Percentiles rank a stretch among this genome's conserved stretches.
Conservation (phyloP, 257 asterid species). For the Primulina huaijiensis region DNA sequence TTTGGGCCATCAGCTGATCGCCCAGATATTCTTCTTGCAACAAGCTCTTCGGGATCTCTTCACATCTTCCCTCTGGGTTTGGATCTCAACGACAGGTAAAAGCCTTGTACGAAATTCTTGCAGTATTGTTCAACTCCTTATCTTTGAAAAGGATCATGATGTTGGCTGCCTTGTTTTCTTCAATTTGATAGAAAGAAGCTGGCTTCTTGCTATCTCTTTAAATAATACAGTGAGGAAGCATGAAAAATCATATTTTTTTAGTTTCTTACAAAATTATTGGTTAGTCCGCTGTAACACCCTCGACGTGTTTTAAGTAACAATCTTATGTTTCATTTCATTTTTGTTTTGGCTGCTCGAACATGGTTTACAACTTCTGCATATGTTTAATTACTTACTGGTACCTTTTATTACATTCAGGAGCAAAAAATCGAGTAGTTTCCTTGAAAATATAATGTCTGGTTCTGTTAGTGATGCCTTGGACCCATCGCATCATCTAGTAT, state of each 20-base stretch:
- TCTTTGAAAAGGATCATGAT: background rate
- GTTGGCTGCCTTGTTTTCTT: conserved; percentile 2
- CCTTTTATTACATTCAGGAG: conserved; percentile 36
- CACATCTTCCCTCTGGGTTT: conserved; percentile 69
- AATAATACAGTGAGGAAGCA: background rate
- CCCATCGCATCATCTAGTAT: conserved; percentile 76
- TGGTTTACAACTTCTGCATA: conserved; percentile 8
- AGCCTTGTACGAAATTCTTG: conserved; percentile 14
- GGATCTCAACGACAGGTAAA: conserved; percentile 67
- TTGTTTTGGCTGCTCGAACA: conserved; percentile 8
- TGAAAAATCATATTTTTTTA: background rate
- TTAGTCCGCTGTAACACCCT: background rate
- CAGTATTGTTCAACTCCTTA: conserved; percentile 16
- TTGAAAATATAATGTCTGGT: conserved; percentile 78
- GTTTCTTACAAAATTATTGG: conserved; percentile 2
- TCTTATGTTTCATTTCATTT: background rate
- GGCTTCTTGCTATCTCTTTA: background rate
- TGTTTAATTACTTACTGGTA: conserved; percentile 8
- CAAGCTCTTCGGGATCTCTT: conserved; percentile 89
- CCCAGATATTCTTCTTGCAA: conserved; percentile 85
- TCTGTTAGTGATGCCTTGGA: conserved; percentile 70
- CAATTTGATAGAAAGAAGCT: conserved; percentile 4
- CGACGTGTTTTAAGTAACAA: background rate
- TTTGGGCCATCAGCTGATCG: conserved; percentile 76
- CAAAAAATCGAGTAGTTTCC: conserved; percentile 61